Evolutionary conservation across 352 stramenopile species (phyloP).

Genomic region (Elongisporangium undulatum): DNA sequence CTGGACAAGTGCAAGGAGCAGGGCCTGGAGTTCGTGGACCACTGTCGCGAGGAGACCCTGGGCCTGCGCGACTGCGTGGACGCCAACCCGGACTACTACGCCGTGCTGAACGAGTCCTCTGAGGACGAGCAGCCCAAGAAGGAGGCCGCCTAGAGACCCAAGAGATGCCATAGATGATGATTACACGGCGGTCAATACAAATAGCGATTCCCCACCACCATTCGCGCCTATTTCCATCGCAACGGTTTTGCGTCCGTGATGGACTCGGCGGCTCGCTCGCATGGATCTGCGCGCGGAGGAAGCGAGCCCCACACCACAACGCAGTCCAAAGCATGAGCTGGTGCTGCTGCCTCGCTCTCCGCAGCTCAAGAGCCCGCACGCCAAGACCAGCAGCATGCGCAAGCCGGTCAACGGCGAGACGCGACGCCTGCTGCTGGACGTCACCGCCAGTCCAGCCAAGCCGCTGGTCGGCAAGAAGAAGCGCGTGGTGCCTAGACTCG

Average conservation of each 20-base stretch:
- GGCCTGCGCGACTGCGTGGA: slow-evolving; percentile 82
- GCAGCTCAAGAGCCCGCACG: background rate
- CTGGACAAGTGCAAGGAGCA: slow-evolving; percentile 70
- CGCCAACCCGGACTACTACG: slow-evolving; percentile 87
- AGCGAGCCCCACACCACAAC: background rate
- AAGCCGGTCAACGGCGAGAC: background rate
- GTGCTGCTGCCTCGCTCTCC: background rate
- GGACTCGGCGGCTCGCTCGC: background rate
- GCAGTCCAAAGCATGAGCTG: background rate
- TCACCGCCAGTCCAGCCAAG: background rate
- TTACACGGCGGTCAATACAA: too few relatives aligned
- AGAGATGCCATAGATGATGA: background rate
- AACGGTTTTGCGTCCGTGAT: background rate
- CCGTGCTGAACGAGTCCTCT: slow-evolving; percentile 63
- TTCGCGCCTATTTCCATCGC: background rate
- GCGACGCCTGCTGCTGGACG: background rate
- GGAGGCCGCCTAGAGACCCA: background rate
- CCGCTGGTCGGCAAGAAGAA: slow-evolving; percentile 3
- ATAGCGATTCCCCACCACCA: too few relatives aligned
- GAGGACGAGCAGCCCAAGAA: slow-evolving; percentile 23
- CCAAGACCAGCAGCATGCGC: background rate
- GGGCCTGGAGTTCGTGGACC: slow-evolving; percentile 74
- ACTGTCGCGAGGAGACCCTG: slow-evolving; percentile 73
- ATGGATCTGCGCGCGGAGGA: background rate
- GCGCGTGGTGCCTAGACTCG: slow-evolving; percentile 31